Conservation (phyloP, 768 basidiomycete species). For the Mycena belliarum region DNA sequence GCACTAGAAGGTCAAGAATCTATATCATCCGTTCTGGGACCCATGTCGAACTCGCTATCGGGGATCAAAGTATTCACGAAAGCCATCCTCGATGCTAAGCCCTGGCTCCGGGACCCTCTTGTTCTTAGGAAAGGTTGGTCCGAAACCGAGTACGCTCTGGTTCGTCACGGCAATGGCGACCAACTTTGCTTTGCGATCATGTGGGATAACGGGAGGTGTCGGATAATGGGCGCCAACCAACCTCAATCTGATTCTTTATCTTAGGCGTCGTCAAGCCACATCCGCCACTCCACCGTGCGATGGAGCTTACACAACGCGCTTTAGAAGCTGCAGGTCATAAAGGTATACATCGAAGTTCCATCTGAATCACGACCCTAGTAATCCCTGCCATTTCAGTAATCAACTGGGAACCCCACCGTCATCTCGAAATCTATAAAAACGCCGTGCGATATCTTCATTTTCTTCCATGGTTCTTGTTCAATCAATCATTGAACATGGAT, state of each 20-base stretch:
- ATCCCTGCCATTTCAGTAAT: constrained; percentile 47
- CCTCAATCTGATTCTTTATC: no score
- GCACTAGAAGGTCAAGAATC: constrained; percentile 57
- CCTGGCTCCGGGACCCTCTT: constrained; percentile 58
- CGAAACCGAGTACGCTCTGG: constrained; percentile 43
- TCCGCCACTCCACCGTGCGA: constrained; percentile 53
- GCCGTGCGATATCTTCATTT: constrained; percentile 32
- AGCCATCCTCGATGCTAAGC: constrained; percentile 48
- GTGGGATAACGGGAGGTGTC: constrained; percentile 43
- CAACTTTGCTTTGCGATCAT: constrained; percentile 51
- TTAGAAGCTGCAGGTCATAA: constrained; percentile 51
- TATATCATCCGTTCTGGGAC: constrained; percentile 57
- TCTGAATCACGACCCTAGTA: no score
- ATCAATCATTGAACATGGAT: background rate
- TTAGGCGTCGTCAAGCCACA: constrained; percentile 43
- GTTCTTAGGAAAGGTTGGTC: constrained; percentile 51
- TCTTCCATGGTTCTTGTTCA: no score
- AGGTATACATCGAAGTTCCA: constrained; percentile 29
- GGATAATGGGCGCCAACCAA: no score
- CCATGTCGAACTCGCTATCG: constrained; percentile 51
- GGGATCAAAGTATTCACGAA: constrained; percentile 56
- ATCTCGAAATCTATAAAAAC: constrained; percentile 50
- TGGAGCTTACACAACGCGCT: constrained; percentile 45
- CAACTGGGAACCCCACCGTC: constrained; percentile 61
- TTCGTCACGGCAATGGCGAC: constrained; percentile 46